Base-by-base conservation (phyloP, 495 filamentous ascomycete genomes). In the Bombardia bombarda region DNA sequence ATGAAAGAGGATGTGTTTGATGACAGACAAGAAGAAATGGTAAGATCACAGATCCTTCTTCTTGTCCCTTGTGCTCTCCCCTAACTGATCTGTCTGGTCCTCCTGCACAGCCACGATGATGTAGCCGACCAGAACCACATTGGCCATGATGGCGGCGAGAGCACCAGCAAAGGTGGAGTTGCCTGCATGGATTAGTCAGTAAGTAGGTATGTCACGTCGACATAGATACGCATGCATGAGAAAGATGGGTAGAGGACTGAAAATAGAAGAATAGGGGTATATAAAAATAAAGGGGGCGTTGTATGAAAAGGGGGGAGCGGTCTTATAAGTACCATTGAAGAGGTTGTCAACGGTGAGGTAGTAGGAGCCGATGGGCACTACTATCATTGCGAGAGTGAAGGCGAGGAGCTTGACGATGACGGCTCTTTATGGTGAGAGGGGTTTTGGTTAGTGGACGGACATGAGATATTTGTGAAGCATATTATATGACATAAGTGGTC, bases 361-460 rank as follows among this genome's bases (percentile, higher is more conserved):
- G 65, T 97, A 98, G 34, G 82, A 83, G 21, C 83, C 82, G 46
- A 98, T 82, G 21, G 92, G 92, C 24, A 80, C 66, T 3, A 79
- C 72, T 32, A 95, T 74, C 92, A 98, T 97, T 50, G 87, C 92
- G 12, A 86, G 70, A 6, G 90, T 92, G 65, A 96, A 96, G 41
- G 75, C 79, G 7, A 96, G 71, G 7, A 99, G 76, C 64, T 96
- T 97, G 45, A 80, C 66, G 41, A 99, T 93, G 39, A 96, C 87
- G 55, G 82, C 67, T 28, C 92, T 98, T 34, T 14, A 13, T 28
- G 26, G 24, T 22, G 3, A 38, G 3, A 32, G 57, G 43, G 60
- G 55, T 37, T 18, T 17, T 37, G 45, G 30, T 40, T 30, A 21
- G 31, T n/a, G n/a, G n/a, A n/a, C n/a, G n/a, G n/a, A n/a, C n/a